Conservation (phyloP, 2,329 filamentous ascomycete genomes). For the Pseudocercospora crystallina region DNA sequence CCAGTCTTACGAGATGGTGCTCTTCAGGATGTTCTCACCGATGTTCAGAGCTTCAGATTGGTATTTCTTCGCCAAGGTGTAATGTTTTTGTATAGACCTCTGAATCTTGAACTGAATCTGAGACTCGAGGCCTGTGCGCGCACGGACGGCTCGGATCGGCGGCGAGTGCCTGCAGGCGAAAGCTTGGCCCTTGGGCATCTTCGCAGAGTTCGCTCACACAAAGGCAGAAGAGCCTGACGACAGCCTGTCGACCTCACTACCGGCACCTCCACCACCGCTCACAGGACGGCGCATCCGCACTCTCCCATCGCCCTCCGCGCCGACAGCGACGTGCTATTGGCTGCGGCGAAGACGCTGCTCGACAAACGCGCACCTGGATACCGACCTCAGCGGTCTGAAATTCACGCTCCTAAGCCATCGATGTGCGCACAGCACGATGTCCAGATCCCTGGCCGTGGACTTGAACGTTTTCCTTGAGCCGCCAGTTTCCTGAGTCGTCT, state of each 20-base stretch:
- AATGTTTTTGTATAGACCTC: too few relatives aligned
- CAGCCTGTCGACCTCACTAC: neutral
- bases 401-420: slow-evolving; percentile 25
- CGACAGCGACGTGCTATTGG: neutral
- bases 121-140: too few relatives aligned
- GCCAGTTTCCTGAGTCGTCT: slow-evolving; percentile 41
- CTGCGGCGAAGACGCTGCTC: neutral
- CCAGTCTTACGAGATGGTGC: too few relatives aligned
- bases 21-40: too few relatives aligned
- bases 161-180: too few relatives aligned
- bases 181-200: too few relatives aligned
- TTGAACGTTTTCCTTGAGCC: slow-evolving; percentile 54
- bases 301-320: slow-evolving; percentile 1
- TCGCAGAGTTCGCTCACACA: too few relatives aligned
- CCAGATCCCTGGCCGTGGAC: slow-evolving; percentile 46
- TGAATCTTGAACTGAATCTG: too few relatives aligned
- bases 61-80: too few relatives aligned
- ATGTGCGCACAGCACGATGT: slow-evolving; percentile 53
- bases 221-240: too few relatives aligned
- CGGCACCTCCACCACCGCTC: slow-evolving; percentile 8
- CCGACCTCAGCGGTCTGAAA: slow-evolving; percentile 8
- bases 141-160: too few relatives aligned
- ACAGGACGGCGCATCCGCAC: slow-evolving; percentile 1
- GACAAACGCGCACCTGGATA: slow-evolving; percentile 2
- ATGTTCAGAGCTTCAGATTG: too few relatives aligned